Percentiles rank a stretch among this genome's conserved stretches.
Evolutionary conservation across 495 filamentous ascomycete genomes (phyloP).

Genomic region (Aspergillus taichungensis): DNA sequence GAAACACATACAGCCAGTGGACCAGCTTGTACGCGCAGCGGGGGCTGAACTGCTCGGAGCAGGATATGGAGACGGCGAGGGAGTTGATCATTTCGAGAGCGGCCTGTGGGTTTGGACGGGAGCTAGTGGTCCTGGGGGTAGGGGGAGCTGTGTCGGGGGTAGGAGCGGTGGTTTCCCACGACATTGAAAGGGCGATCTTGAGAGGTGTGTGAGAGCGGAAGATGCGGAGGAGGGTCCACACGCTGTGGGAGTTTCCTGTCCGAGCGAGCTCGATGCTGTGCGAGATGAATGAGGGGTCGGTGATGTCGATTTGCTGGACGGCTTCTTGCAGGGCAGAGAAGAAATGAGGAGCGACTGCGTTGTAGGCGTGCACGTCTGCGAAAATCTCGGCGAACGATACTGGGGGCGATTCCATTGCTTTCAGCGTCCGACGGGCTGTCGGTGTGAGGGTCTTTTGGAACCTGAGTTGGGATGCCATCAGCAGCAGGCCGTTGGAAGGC

Average conservation of each 20-base stretch:
- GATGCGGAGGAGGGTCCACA: slow-evolving; percentile 28
- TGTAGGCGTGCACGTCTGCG: slow-evolving; percentile 17
- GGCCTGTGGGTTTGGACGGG: slow-evolving; percentile 27
- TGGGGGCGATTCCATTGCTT: slow-evolving; percentile 22
- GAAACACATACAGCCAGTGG: slow-evolving; percentile 31
- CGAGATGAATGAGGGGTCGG: slow-evolving; percentile 19
- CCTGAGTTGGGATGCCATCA: slow-evolving; percentile 22
- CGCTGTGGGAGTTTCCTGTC: slow-evolving; percentile 22
- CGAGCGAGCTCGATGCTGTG: slow-evolving; percentile 23
- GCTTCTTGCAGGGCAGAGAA: slow-evolving; percentile 22
- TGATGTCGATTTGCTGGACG: slow-evolving; percentile 28
- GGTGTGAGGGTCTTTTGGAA: slow-evolving; percentile 15
- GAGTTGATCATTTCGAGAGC: slow-evolving; percentile 32
- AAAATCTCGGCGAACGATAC: slow-evolving; percentile 25
- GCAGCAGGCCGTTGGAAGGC: slow-evolving; percentile 24
- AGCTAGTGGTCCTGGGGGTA: slow-evolving; percentile 14
- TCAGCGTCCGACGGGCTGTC: slow-evolving; percentile 16
- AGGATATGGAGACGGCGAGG: slow-evolving; percentile 28
- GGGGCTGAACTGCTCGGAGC: slow-evolving; percentile 21
- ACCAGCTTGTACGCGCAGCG: slow-evolving; percentile 30
- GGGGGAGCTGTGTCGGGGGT: slow-evolving; percentile 23
- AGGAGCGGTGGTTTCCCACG: slow-evolving; percentile 21
- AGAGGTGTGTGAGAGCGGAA: slow-evolving; percentile 31
- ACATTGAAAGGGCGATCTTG: slow-evolving; percentile 28
- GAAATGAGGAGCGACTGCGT: slow-evolving; percentile 17